Base-by-base conservation (phyloP, 495 filamentous ascomycete genomes). In the Hyaloscypha hepaticicola region DNA sequence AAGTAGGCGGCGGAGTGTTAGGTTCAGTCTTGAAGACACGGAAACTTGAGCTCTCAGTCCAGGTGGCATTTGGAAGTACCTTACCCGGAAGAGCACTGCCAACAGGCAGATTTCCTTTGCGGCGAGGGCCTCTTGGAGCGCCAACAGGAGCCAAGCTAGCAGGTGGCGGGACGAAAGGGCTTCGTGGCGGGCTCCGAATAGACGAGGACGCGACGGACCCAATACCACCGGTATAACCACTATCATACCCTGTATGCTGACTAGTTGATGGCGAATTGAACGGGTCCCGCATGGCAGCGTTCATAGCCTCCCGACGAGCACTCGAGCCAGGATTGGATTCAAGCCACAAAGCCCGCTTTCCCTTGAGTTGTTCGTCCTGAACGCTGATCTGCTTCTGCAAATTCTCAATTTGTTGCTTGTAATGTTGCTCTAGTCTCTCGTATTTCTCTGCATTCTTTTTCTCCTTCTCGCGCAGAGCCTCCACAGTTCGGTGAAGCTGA, bases 311-410 rank as follows among this genome's bases (percentile, higher is more conserved):
- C 7, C 66, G 60, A 9, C 58, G 55, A 7, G 63, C 62, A 29
- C 55, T 66, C 3, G 70, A 66, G 12, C 26, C 28, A 1, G 59
- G 62, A 26, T 70, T 57, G 0, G 41, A 16, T 1, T 70, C 65
- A 9, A 69, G n/a, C 70, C 68, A 72, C 6, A 72, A 25, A 34
- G 64, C 67, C 24, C 68, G 57, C 60, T 68, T 72, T 25, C 65
- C 65, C 12, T 52, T 63, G 1, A 72, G 55, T 38, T 72, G 70
- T 22, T 72, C 67, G n/a, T 70, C 65, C 41, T 68, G 38, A 24
- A 68, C 14, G 5, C 14, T 21, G 26, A 72, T 38, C 31, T 59
- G 33, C 50, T 64, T 24, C 1, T 27, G 8, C 11, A 71, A 50
- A 8, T 61, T 49, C 21, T 24, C 55, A 14, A 67, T 49, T 6